phyloP scores from a whole-genome alignment of 371 early-diverging fungal genomes.

The Mortierella sp. region DNA sequence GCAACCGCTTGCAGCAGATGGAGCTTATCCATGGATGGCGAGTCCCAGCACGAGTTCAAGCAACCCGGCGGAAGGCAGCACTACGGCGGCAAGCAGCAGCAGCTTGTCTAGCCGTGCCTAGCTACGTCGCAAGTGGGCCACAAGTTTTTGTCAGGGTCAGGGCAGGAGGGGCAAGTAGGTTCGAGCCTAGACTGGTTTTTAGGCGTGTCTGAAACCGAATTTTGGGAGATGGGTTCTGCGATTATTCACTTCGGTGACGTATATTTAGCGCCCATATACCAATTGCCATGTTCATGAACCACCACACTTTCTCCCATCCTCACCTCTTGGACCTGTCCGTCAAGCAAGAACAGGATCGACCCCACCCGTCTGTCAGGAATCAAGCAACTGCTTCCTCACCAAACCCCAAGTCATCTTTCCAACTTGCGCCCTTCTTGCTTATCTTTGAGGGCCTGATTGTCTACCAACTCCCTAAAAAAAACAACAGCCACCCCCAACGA shows the following conservation, averaged over 20 bases:
- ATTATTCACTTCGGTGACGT: neutral
- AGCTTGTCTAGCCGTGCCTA: too few species aligned
- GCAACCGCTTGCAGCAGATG: too few species aligned
- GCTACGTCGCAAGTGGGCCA: too few species aligned
- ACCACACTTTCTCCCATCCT: neutral
- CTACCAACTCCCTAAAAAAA: neutral
- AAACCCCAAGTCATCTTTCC: neutral
- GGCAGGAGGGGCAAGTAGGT: too few species aligned
- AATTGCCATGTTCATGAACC: too few species aligned
- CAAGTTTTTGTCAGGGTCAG: too few species aligned
- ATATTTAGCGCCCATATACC: neutral
- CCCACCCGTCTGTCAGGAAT: neutral
- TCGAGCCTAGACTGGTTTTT: neutral
- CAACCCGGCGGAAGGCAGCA: too few species aligned
- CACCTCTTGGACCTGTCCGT: neutral
- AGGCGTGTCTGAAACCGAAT: neutral
- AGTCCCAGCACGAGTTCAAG: too few species aligned
- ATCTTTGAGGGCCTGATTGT: neutral
- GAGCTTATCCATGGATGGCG: too few species aligned
- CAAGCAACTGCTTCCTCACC: neutral
- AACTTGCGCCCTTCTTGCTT: neutral
- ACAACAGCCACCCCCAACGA: neutral
- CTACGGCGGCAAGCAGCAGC: too few species aligned
- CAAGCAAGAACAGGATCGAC: constrained; percentile 11
- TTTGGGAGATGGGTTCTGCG: neutral